Evolutionary conservation across 2,329 filamentous ascomycete species (phyloP), one percentile per base, ranked within the genome.

Genomic region (Sporothrix protearum): DNA sequence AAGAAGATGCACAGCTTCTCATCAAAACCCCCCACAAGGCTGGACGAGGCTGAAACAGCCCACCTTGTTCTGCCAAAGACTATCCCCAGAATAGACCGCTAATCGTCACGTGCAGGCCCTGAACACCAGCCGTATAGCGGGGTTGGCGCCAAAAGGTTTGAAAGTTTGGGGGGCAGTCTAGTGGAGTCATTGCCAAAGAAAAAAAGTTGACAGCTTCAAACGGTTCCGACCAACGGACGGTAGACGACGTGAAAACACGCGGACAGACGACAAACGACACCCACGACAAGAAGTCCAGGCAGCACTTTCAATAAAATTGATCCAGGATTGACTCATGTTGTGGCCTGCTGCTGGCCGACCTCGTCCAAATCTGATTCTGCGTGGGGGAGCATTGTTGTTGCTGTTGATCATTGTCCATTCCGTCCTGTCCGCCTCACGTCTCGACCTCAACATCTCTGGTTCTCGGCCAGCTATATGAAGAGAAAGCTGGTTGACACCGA

Each of bases 381-480:
- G 45, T 28, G 57, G 55, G 19, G 28, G 25, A 49, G 45, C 6
- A 47, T 47, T 47, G 30, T 39, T 19, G 59, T n/a, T 25, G 14
- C 28, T 6, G 19, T 12, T 25, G 22, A 28, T 12, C 53, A 16
- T 36, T 9, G 19, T 51, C 28, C 25, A 19, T n/a, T 19, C 12
- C 30, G 14, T 7, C 28, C 10, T n/a, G 49, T 16, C 16, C 3
- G 3, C 22, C 22, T 47, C 19, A 25, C 19, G 28, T 9, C 45
- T 25, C 64, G 19, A 22, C 45, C 19, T 14, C 63, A 28, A 28
- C 19, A 22, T 10, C 53, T 36, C n/a, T 53, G 25, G 45, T 22
- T 67, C 28, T 51, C 64, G 64, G 45, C 28, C 64, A 51, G 45
- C 64, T 19, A 28, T 36, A 76, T 76, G 75, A 76, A 76, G 69